Percentiles rank a stretch among this genome's conserved stretches.
These are phyloP conservation scores for Streptanthus diversifolius DNA, from an alignment of 345 rosid species.

Conservation along the genomic window DNA sequence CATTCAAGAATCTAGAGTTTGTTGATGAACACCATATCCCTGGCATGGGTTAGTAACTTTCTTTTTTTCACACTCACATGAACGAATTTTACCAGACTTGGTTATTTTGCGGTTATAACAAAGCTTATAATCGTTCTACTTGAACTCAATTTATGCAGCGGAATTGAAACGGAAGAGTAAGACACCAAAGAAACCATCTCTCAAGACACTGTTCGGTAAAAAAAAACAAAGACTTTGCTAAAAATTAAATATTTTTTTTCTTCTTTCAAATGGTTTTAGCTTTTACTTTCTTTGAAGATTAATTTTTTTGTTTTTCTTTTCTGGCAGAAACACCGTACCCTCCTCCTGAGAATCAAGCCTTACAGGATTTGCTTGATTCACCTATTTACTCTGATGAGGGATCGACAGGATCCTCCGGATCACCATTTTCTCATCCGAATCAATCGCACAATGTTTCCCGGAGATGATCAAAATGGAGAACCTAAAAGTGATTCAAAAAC, in stretches of 20 bases:
- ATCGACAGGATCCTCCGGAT: constrained; percentile 33
- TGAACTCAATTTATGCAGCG: constrained; percentile 23
- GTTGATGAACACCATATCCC: constrained; percentile 71
- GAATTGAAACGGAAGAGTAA: constrained; percentile 46
- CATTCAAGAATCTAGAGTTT: constrained; percentile 75
- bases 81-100: background rate
- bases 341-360: constrained; percentile 31
- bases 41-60: constrained; percentile 57
- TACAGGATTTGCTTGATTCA: constrained; percentile 38
- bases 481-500: background rate
- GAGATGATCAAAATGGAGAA: background rate
- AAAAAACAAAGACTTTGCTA: background rate
- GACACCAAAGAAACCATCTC: constrained; percentile 45
- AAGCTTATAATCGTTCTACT: constrained; percentile 4
- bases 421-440: constrained; percentile 31
- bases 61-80: background rate
- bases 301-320: background rate
- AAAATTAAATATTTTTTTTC: background rate
- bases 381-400: constrained; percentile 38
- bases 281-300: background rate
- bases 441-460: background rate
- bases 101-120: background rate
- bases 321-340: constrained; percentile 38
- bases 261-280: background rate
- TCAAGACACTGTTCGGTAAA: constrained; percentile 46